Evolutionary conservation across 2,329 filamentous ascomycete genomes (phyloP).

Genomic region (Colletotrichum lini): DNA sequence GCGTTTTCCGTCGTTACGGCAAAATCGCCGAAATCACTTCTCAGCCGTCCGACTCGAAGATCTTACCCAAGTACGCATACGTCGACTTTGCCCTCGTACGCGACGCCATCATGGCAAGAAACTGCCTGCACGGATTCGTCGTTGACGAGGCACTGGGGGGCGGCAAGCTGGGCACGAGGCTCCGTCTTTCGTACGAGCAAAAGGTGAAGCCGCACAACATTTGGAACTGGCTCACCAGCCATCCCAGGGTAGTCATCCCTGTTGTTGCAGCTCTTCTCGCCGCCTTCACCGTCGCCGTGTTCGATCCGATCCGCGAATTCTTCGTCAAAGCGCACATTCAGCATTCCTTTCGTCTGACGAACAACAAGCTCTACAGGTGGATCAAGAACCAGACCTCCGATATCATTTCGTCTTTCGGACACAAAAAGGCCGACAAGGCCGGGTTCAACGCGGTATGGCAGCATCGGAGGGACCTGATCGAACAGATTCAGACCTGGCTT

Average conservation of each 20-base stretch:
- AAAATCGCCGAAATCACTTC: constrained; percentile 89
- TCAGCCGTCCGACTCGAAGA: constrained; percentile 89
- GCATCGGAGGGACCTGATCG: constrained; percentile 85
- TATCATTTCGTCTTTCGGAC: constrained; percentile 73
- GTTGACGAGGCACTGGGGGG: constrained; percentile 79
- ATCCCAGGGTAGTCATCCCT: constrained; percentile 91
- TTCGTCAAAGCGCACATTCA: constrained; percentile 93
- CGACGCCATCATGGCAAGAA: constrained; percentile 89
- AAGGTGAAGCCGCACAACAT: constrained; percentile 83
- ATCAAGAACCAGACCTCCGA: constrained; percentile 80
- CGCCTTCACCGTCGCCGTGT: constrained; percentile 86
- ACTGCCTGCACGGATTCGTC: constrained; percentile 89
- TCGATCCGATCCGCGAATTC: constrained; percentile 94
- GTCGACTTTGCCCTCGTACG: constrained; percentile 82
- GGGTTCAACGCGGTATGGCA: constrained; percentile 89
- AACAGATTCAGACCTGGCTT: constrained; percentile 87
- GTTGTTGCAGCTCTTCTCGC: constrained; percentile 85
- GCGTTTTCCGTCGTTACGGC: constrained; percentile 89
- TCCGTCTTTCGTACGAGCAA: constrained; percentile 88
- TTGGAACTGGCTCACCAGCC: constrained; percentile 88
- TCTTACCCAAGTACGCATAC: constrained; percentile 83
- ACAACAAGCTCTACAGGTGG: constrained; percentile 84
- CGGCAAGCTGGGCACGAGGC: constrained; percentile 80
- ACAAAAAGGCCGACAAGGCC: constrained; percentile 72
- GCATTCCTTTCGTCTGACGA: constrained; percentile 79